Evolutionary conservation across 2,329 filamentous ascomycete species (phyloP).

Genomic region (Sordariomycetes sp.): DNA sequence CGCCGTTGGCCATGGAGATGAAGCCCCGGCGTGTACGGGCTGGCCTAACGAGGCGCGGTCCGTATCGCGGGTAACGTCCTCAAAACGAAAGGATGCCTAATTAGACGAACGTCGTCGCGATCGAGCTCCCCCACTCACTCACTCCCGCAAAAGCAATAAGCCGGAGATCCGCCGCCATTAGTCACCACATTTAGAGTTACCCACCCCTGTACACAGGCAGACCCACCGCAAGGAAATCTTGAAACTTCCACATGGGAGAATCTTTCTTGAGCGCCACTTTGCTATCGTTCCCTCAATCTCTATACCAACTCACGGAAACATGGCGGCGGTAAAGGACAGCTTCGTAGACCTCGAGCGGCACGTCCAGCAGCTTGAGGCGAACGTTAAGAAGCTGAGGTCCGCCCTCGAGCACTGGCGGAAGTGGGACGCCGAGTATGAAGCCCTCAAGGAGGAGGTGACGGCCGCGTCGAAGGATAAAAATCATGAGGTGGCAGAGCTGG

Average conservation of each 20-base stretch:
- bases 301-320: slow-evolving; percentile 10
- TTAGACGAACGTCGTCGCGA: no score
- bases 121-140: no score
- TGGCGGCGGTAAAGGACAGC: slow-evolving; percentile 30
- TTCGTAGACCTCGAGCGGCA: slow-evolving; percentile 63
- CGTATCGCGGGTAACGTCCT: no score
- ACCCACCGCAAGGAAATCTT: background rate
- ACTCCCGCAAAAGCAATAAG: no score
- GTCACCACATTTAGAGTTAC: background rate
- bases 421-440: slow-evolving; percentile 86
- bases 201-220: background rate
- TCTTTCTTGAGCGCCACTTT: background rate
- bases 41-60: no score
- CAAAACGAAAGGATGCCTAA: no score
- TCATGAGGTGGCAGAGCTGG: slow-evolving; percentile 29
- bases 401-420: slow-evolving; percentile 79
- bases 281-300: background rate
- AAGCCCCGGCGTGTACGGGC: no score
- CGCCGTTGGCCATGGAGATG: no score
- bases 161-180: background rate
- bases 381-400: slow-evolving; percentile 54
- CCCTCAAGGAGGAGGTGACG: slow-evolving; percentile 69
- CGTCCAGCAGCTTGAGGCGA: slow-evolving; percentile 61
- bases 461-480: slow-evolving; percentile 30
- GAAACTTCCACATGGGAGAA: background rate